These are phyloP conservation scores for Coemansia asiatica DNA, from an alignment of 192 early-diverging fungal species.

Conservation along the genomic window DNA sequence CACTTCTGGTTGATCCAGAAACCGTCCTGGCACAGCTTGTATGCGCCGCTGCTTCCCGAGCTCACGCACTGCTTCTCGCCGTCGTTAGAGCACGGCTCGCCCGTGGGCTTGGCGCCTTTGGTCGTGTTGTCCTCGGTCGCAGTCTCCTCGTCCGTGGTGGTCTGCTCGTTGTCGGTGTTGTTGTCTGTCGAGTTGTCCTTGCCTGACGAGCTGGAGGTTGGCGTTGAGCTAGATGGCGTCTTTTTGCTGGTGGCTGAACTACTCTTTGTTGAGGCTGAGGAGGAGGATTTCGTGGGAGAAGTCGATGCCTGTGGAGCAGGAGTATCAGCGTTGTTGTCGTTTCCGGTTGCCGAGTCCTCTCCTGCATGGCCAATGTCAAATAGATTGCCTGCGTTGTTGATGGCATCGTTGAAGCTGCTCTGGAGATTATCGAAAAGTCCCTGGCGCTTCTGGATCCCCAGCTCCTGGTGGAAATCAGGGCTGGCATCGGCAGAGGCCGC, in stretches of 20 bases:
- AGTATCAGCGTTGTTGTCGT: neutral
- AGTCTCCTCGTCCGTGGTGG: neutral
- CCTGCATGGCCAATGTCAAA: conserved; percentile 12
- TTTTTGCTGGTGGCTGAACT: neutral
- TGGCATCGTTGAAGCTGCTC: neutral
- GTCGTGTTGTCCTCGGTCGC: neutral
- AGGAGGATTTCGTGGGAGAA: neutral
- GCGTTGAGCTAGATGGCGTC: neutral
- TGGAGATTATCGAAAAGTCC: neutral
- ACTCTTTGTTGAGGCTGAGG: neutral
- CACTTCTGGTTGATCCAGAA: conserved; percentile 38
- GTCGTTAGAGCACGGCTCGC: conserved; percentile 27
- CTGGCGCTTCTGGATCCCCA: conserved; percentile 8
- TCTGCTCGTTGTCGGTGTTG: conserved; percentile 1
- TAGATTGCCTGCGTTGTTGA: conserved; percentile 4
- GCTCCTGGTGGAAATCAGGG: conserved; percentile 1
- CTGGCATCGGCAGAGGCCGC: conserved; percentile 1
- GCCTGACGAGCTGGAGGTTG: neutral
- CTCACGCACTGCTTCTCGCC: conserved; percentile 27
- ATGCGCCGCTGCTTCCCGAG: conserved; percentile 7
- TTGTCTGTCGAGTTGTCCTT: neutral
- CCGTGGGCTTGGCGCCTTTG: conserved; percentile 24
- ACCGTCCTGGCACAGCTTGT: conserved; percentile 31
- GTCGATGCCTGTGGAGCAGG: neutral
- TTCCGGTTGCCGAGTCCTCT: neutral